These are phyloP conservation scores for Stereum hirsutum DNA, from an alignment of 1,284 basidiomycete species.

Conservation along the genomic window DNA sequence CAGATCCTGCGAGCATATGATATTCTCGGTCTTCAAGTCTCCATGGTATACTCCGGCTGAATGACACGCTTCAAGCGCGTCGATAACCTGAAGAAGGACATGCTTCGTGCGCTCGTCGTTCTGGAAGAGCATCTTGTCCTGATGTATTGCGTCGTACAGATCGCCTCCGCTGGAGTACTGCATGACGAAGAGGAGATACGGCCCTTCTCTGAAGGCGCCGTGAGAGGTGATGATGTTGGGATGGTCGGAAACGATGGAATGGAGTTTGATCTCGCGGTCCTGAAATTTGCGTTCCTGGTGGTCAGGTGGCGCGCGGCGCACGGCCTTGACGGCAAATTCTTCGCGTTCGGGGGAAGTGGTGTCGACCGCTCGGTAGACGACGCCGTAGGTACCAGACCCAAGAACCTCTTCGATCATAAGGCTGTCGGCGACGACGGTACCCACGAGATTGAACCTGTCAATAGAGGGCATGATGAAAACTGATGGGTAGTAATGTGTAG, in stretches of 20 bases:
- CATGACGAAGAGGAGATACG: slow-evolving; percentile 47
- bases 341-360: slow-evolving; percentile 12
- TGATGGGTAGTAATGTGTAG: no score
- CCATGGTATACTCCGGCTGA: slow-evolving; percentile 54
- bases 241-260: slow-evolving; percentile 46
- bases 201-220: slow-evolving; percentile 42
- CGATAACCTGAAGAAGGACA: slow-evolving; percentile 52
- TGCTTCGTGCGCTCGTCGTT: slow-evolving; percentile 39
- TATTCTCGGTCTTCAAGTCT: slow-evolving; percentile 72
- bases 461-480: no score
- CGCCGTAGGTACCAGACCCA: slow-evolving; percentile 43
- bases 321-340: slow-evolving; percentile 47
- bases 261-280: slow-evolving; percentile 26
- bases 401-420: slow-evolving; percentile 4
- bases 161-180: slow-evolving; percentile 59
- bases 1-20: slow-evolving; percentile 43
- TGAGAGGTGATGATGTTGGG: slow-evolving; percentile 51
- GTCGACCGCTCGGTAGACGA: slow-evolving; percentile 32
- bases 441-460: no score
- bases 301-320: slow-evolving; percentile 37
- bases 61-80: slow-evolving; percentile 56
- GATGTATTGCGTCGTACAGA: slow-evolving; percentile 53
- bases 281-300: not conserved
- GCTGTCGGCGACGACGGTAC: not conserved
- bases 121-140: slow-evolving; percentile 34